Base-by-base conservation (phyloP, 179 eudicot species). In the Corrigiola litoralis region DNA sequence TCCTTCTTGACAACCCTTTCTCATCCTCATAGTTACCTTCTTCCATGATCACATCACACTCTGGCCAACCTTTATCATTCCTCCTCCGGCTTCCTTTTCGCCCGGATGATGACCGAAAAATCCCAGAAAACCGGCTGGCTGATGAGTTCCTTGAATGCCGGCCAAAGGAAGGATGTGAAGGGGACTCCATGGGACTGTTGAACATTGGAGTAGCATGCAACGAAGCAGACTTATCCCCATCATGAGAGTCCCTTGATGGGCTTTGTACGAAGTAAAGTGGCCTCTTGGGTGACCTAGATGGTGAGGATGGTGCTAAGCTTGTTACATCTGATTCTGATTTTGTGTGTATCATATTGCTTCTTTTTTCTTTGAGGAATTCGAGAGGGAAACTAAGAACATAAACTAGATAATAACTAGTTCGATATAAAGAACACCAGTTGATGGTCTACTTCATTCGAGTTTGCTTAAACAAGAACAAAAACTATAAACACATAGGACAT, bases 61-160 rank as follows among this genome's bases (percentile, higher is more conserved):
- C 97, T 1, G 98, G 98, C 98, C 97, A 92, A 11, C 97, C 98
- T 75, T 92, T 92, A 2, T 92, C 96, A 41, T 89, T 92, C 51
- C 79, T 52, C 50, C 90, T 79, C 36, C 84, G 81, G 54, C 88
- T 74, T 1, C 80, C 80, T 59, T 92, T 92, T 37, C 89, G 70
- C 14, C 89, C 95, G 0, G 98, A 92, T 42, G 90, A 72, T 12
- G 98, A 92, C 77, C 95, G 67, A 54, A 92, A 90, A 21, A 92
- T 86, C 11, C 98, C 98, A 8, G 97, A 92, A 47, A 92, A 92
- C 31, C 95, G 76, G 37, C 97, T 90, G 0, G 88, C 85, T 0
- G 98, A 92, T 6, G 98, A 92, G 78, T 90, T 92, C 64, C 98
- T 69, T 0, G 98, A 92, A 78, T 92, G 98, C 23, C 92, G 74